These are phyloP conservation scores for Nicotiana tomentosiformis DNA, from an alignment of 257 asterid species.

Conservation along the genomic window DNA sequence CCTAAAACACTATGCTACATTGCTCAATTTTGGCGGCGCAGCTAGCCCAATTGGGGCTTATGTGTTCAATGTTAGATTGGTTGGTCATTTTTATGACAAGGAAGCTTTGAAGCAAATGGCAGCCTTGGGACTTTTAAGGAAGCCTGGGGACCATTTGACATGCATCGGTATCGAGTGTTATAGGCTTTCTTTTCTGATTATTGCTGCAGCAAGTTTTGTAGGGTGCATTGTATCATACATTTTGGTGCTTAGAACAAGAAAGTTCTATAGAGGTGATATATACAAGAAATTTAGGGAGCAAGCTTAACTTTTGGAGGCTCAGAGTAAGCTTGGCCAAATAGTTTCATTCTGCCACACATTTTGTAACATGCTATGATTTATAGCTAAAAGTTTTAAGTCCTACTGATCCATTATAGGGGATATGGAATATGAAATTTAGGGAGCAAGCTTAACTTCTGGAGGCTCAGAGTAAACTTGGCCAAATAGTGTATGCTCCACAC, in stretches of 20 bases:
- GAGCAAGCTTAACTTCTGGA: constrained; percentile 18
- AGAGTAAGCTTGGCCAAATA: neutral
- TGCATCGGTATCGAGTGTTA: constrained; percentile 55
- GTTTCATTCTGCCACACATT: neutral
- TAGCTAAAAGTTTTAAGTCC: neutral
- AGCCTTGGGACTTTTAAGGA: constrained; percentile 6
- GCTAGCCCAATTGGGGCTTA: constrained; percentile 19
- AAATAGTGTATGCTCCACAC: neutral
- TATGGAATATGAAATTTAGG: constrained; percentile 29
- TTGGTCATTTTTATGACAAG: constrained; percentile 14
- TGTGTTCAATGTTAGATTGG: constrained; percentile 12
- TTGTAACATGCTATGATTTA: constrained; percentile 1
- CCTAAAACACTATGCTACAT: constrained; percentile 61
- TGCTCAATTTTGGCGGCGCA: constrained; percentile 57
- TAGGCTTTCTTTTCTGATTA: constrained; percentile 49
- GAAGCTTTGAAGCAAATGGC: constrained; percentile 11
- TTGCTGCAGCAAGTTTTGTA: constrained; percentile 49
- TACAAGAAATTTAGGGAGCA: constrained; percentile 52
- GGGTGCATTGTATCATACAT: constrained; percentile 57
- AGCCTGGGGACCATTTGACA: constrained; percentile 40
- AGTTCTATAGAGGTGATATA: constrained; percentile 66
- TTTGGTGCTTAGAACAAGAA: constrained; percentile 54
- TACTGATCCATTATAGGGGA: too few species aligned
- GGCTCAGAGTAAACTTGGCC: neutral
- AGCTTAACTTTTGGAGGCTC: constrained; percentile 3